phyloP scores from a whole-genome alignment of 2,329 filamentous ascomycete species.

The Aspergillus alliaceus region DNA sequence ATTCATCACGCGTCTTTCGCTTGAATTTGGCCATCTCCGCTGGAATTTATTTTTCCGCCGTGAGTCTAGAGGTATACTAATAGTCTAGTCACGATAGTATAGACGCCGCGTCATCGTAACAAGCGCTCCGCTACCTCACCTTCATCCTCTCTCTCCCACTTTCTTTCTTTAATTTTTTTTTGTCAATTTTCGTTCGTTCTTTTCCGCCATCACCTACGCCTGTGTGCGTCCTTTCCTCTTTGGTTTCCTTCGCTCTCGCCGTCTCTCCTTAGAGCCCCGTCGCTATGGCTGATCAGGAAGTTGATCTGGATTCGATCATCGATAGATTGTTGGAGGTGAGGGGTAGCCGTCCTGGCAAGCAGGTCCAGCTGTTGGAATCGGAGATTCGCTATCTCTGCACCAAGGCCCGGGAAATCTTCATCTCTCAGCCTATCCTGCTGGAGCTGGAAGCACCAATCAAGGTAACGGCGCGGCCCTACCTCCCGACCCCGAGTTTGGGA shows the following conservation, averaged over 20 bases:
- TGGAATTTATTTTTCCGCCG: slow-evolving; percentile 12
- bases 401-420: slow-evolving; percentile 98
- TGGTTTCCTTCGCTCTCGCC: slow-evolving; percentile 25
- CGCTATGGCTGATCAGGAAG: slow-evolving; percentile 77
- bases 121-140: slow-evolving; percentile 30
- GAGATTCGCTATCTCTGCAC: slow-evolving; percentile 98
- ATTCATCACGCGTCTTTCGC: slow-evolving; percentile 18
- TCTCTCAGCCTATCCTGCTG: slow-evolving; percentile 95
- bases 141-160: slow-evolving; percentile 30
- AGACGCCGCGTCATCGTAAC: slow-evolving; percentile 34
- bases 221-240: slow-evolving; percentile 14
- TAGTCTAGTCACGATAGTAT: slow-evolving; percentile 26
- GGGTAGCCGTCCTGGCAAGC: slow-evolving; percentile 96
- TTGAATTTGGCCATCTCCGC: not conserved
- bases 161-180: slow-evolving; percentile 17
- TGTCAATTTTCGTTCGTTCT: slow-evolving; percentile 23
- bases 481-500: not conserved
- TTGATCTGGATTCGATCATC: slow-evolving; percentile 99
- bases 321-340: slow-evolving; percentile 96
- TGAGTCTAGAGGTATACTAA: slow-evolving; percentile 4
- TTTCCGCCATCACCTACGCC: slow-evolving; percentile 19
- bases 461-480: slow-evolving; percentile 54
- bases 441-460: slow-evolving; percentile 99
- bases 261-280: slow-evolving; percentile 36
- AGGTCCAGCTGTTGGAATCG: slow-evolving; percentile 92